Percentiles rank a stretch among this genome's conserved stretches.
Conservation (phyloP, 2,329 filamentous ascomycete species). For the Fusarium sp. region DNA sequence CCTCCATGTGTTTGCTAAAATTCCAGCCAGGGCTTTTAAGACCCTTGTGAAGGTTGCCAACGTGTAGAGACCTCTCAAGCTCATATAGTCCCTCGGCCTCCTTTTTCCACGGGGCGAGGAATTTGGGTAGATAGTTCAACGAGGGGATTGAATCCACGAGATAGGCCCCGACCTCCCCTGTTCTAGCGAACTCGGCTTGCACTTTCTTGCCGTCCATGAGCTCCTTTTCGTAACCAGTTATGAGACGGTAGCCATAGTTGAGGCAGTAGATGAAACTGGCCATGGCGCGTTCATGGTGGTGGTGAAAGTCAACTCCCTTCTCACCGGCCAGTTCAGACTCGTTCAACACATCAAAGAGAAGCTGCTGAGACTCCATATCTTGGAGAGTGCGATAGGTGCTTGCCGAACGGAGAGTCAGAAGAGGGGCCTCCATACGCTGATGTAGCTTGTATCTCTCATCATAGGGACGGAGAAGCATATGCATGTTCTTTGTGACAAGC, state of each 20-base stretch:
- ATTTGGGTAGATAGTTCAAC: slow-evolving; percentile 54
- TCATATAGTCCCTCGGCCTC: slow-evolving; percentile 49
- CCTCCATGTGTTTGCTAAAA: slow-evolving; percentile 46
- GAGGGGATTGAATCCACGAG: slow-evolving; percentile 56
- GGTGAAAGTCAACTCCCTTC: slow-evolving; percentile 44
- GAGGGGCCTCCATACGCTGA: slow-evolving; percentile 52
- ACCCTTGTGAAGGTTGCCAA: slow-evolving; percentile 41
- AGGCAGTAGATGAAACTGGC: slow-evolving; percentile 53
- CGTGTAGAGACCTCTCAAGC: slow-evolving; percentile 49
- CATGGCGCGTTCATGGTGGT: slow-evolving; percentile 51
- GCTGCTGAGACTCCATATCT: slow-evolving; percentile 58
- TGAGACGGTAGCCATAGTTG: slow-evolving; percentile 52
- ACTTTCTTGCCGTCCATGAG: slow-evolving; percentile 42
- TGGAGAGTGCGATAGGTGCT: slow-evolving; percentile 55
- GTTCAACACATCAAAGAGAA: slow-evolving; percentile 55
- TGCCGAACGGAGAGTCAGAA: slow-evolving; percentile 46
- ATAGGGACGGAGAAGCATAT: slow-evolving; percentile 57
- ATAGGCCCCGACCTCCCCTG: slow-evolving; percentile 48
- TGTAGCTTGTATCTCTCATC: slow-evolving; percentile 53
- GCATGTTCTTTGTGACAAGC: slow-evolving; percentile 50
- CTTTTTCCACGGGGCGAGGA: slow-evolving; percentile 51
- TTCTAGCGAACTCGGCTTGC: slow-evolving; percentile 42
- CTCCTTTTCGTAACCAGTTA: slow-evolving; percentile 40
- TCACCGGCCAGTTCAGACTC: slow-evolving; percentile 30
- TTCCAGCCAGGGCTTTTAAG: slow-evolving; percentile 46